Base-by-base conservation (phyloP, 2,329 filamentous ascomycete genomes). In the Penicillium freii region DNA sequence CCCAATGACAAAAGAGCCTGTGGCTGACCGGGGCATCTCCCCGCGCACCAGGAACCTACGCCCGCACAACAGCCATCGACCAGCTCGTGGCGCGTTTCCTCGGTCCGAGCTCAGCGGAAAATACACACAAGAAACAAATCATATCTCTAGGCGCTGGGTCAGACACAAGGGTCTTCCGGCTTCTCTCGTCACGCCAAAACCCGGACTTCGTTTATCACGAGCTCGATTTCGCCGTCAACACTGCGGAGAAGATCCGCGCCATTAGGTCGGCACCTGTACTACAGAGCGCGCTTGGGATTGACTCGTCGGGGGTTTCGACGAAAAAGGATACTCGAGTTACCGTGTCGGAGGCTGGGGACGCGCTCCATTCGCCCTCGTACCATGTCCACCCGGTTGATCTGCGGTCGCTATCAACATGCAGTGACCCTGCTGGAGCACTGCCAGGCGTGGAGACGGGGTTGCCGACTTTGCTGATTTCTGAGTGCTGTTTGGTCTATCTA, bases 401-500 rank as follows among this genome's bases (percentile, higher is more conserved):
- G 6, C 84, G 91, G 48, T 76, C 81, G 11, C 73, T 93, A 5
- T 62, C 27, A 58, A 58, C 5, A 36, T 50, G 40, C 39, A 58
- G 38, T 27, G 31, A 58, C 23, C 44, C 54, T n/a, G 27, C 57
- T 11, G 49, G 50, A 17, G 56, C 54, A 25, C 69, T 84, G 5
- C 65, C 69, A 21, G 81, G 81, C 63, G 85, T 78, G 65, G 83
- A 77, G 69, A 75, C 64, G 67, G 84, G 70, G 25, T 66, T 90
- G 0, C 91, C 94, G 0, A 99, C 94, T 0, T 77, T 99, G 9
- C 76, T 99, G 25, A 81, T 99, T 7, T 97, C 93, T 0, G 94
- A 99, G 75, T 97, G 94, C 80, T 99, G 94, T 71, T 82, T 99
- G 33, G 91, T 94, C 72, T 99, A 99, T 69, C 83, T 99, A 1